Percentiles rank a stretch among this genome's conserved stretches.
phyloP scores from a whole-genome alignment of 805 yeast genomes.

The Saturnispora halmiae region DNA sequence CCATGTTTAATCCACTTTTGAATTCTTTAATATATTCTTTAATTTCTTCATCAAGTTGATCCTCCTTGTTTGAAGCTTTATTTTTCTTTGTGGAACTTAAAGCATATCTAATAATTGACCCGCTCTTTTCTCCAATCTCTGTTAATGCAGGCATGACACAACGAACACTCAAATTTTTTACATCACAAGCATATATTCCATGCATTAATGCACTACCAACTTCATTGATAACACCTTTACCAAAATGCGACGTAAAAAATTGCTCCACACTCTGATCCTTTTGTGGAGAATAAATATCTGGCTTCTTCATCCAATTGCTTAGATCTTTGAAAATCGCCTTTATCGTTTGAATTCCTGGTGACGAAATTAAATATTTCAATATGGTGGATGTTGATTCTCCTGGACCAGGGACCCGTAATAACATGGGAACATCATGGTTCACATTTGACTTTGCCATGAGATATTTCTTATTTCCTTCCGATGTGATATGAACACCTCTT shows the following conservation, averaged over 20 bases:
- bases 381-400: conserved; percentile 35
- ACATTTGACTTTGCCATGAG: conserved; percentile 34
- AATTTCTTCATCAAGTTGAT: conserved; percentile 15
- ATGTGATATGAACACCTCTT: conserved; percentile 45
- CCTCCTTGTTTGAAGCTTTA: neutral
- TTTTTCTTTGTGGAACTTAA: conserved; percentile 19
- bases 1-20: conserved; percentile 28
- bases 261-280: conserved; percentile 33
- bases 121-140: conserved; percentile 48
- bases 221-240: conserved; percentile 42
- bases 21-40: conserved; percentile 5
- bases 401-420: conserved; percentile 37
- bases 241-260: conserved; percentile 64
- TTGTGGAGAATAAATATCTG: conserved; percentile 2
- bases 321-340: conserved; percentile 8
- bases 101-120: conserved; percentile 44
- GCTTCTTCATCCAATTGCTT: neutral
- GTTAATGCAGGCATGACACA: conserved; percentile 49
- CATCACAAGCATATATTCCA: conserved; percentile 90
- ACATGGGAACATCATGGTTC: conserved; percentile 24
- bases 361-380: conserved; percentile 23
- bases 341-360: conserved; percentile 15
- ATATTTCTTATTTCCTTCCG: conserved; percentile 67
- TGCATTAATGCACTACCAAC: conserved; percentile 74
- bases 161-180: conserved; percentile 51